Base-by-base conservation (phyloP, 352 stramenopile species). In the Vaucheria bursata region DNA sequence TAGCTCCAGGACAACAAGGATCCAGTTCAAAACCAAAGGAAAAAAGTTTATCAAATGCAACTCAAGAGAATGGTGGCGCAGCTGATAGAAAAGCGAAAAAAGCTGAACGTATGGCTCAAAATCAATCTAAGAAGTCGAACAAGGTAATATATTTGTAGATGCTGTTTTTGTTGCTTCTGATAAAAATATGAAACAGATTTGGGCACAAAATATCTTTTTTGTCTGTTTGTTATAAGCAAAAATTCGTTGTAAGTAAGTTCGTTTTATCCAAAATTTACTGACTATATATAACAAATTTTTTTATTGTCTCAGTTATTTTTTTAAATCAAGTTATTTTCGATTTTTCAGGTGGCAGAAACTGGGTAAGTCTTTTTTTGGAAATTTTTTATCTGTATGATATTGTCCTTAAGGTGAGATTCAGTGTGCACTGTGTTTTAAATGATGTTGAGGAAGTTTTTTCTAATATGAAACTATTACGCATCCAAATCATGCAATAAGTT, bases 11-110 rank as follows among this genome's bases (percentile, higher is more conserved):
- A 2, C 52, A 82, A 64, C 50, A 69, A 29, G 59, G 37, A 18
- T 78, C 68, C 2, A 92, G 91, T 81, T 78, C 86, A 12, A 90
- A 93, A 79, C 93, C 92, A 70, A 88, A 90, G 39, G 84, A 82
- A 0, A 89, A 92, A 77, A 89, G 91, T 68, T 86, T 82, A 35
- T 86, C 88, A 71, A 65, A 74, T 52, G 84, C 86, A 3, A 86
- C 87, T 33, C 80, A 79, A 59, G 86, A 89, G 71, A 84, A 66
- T 34, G 67, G 79, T n/a, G 77, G 69, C 8, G 82, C 84, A 45
- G 64, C 75, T 2, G 86, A 82, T 34, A 85, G 85, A 31, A 85
- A 86, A 64, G 72, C 71, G 18, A 83, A 83, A 37, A 83, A 83
- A 67, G 59, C 59, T 34, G 59, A 69, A 29, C 59, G 59, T 29